These are phyloP conservation scores for Hordeum marinum DNA, from an alignment of 176 grass and related monocot genomes.

Conservation along the genomic window DNA sequence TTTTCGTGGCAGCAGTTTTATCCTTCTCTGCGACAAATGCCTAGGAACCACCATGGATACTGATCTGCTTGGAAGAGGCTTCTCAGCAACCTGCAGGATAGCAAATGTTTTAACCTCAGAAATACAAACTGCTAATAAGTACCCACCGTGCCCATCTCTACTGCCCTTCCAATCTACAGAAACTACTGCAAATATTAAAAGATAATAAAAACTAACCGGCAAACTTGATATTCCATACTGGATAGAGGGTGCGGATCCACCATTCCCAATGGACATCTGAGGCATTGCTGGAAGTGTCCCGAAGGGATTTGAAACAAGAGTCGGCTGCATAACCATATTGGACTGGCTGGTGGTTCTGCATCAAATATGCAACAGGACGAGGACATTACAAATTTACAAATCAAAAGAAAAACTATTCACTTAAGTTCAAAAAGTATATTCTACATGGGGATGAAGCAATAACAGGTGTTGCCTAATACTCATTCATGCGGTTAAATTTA, in stretches of 20 bases:
- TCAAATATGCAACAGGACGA: conserved; percentile 34
- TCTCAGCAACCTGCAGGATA: conserved; percentile 77
- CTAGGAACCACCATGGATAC: conserved; percentile 71
- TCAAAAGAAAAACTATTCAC: background rate
- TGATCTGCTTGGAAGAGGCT: conserved; percentile 55
- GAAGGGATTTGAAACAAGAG: conserved; percentile 76
- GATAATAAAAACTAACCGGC: conserved; percentile 49
- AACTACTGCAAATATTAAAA: background rate
- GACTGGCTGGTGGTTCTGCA: conserved; percentile 46
- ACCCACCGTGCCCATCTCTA: background rate
- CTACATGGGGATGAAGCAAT: background rate
- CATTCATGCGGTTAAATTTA: background rate
- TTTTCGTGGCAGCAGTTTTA: conserved; percentile 72
- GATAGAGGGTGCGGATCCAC: conserved; percentile 73
- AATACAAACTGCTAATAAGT: background rate
- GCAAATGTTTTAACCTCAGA: background rate
- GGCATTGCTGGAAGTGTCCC: conserved; percentile 92
- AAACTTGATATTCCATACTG: conserved; percentile 99
- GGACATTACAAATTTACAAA: conserved; percentile 11
- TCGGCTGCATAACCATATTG: conserved; percentile 72
- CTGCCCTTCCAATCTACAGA: background rate
- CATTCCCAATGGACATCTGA: conserved; percentile 87
- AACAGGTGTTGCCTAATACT: background rate
- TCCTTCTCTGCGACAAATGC: conserved; percentile 87
- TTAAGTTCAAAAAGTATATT: background rate